A percentile compares a stretch with the other conserved stretches of the same genome.
Evolutionary conservation across 768 basidiomycete species (phyloP).

Genomic region (Polyporus arcularius): DNA sequence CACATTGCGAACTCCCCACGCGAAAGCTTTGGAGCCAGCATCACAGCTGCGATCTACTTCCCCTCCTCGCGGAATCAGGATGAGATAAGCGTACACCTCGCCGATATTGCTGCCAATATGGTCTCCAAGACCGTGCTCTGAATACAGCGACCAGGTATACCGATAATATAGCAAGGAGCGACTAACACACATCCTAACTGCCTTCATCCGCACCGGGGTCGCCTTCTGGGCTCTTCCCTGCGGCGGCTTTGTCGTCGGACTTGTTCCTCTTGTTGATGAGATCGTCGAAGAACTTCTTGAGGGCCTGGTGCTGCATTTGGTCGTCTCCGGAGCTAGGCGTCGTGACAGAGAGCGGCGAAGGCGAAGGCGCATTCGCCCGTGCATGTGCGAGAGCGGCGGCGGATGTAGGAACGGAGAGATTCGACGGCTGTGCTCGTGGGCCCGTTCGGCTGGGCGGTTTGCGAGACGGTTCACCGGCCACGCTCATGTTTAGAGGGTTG

Average conservation of each 20-base stretch:
- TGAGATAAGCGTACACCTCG: too few species aligned
- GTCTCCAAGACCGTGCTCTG: not conserved
- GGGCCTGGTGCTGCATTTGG: conserved; percentile 79
- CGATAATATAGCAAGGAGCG: not conserved
- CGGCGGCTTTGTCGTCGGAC: conserved; percentile 36
- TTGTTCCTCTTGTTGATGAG: conserved; percentile 69
- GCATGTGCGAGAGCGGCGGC: conserved; percentile 9
- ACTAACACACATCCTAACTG: conserved; percentile 11
- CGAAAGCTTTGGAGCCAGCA: too few species aligned
- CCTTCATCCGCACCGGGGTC: conserved; percentile 22
- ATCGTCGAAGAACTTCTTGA: conserved; percentile 88
- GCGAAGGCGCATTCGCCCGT: conserved; percentile 30
- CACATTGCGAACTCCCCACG: too few species aligned
- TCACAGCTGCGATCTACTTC: too few species aligned
- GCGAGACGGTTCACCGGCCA: conserved; percentile 36
- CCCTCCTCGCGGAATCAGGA: too few species aligned
- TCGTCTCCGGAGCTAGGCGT: conserved; percentile 50
- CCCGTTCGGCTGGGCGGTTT: conserved; percentile 25
- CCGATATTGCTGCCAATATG: too few species aligned
- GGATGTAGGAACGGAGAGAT: conserved; percentile 23
- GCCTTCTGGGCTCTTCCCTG: conserved; percentile 31
- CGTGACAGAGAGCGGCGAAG: conserved; percentile 25
- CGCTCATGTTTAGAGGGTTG: conserved; percentile 31
- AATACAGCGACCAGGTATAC: not conserved
- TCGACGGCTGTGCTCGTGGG: conserved; percentile 18